Conservation (phyloP, 805 yeast species). For the Yamadazyma tumulicola region DNA sequence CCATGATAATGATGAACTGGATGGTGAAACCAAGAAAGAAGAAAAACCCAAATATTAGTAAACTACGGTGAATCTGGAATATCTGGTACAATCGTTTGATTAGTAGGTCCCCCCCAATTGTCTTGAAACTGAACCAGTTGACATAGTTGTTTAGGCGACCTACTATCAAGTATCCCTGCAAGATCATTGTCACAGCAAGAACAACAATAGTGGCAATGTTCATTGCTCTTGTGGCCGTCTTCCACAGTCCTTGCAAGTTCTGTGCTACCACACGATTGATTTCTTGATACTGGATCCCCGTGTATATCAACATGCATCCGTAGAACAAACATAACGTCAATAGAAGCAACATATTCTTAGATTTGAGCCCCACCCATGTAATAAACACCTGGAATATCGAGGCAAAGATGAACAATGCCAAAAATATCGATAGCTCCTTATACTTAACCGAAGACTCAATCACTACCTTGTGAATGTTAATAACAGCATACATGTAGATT, state of each 20-base stretch:
- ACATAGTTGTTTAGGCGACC: slow-evolving; percentile 36
- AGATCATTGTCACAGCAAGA: slow-evolving; percentile 31
- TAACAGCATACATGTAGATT: slow-evolving; percentile 36
- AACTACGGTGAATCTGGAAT: slow-evolving; percentile 37
- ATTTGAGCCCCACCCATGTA: slow-evolving; percentile 34
- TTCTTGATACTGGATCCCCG: slow-evolving; percentile 46
- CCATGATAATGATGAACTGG: slow-evolving; percentile 46
- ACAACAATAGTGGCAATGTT: slow-evolving; percentile 43
- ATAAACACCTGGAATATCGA: slow-evolving; percentile 39
- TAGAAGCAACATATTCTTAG: slow-evolving; percentile 39
- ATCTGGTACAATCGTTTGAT: slow-evolving; percentile 33
- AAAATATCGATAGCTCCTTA: slow-evolving; percentile 35
- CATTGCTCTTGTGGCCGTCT: slow-evolving; percentile 30
- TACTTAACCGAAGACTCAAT: slow-evolving; percentile 17
- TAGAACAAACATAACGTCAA: slow-evolving; percentile 38
- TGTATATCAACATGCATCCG: slow-evolving; percentile 42
- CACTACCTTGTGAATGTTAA: slow-evolving; percentile 27
- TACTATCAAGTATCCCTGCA: slow-evolving; percentile 26
- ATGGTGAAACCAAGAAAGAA: slow-evolving; percentile 49
- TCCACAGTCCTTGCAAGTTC: slow-evolving; percentile 21
- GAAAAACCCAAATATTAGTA: slow-evolving; percentile 28
- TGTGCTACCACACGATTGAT: slow-evolving; percentile 22
- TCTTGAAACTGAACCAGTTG: slow-evolving; percentile 46
- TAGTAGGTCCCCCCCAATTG: slow-evolving; percentile 44
- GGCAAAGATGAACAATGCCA: slow-evolving; percentile 48